These are phyloP conservation scores for Acer yangbiense DNA, from an alignment of 345 rosid species.

Conservation along the genomic window DNA sequence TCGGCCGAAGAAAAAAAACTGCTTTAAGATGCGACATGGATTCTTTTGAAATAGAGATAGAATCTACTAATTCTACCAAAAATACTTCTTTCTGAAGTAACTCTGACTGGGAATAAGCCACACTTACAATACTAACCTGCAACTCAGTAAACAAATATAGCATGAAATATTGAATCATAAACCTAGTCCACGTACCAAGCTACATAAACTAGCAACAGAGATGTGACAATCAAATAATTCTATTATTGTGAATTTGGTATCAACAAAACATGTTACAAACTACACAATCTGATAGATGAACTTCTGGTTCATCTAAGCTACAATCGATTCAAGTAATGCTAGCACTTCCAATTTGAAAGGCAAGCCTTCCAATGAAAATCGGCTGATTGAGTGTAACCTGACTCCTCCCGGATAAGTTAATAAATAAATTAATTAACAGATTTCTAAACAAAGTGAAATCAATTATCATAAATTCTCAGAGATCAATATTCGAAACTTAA, in stretches of 20 bases:
- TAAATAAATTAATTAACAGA: neutral
- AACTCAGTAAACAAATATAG: constrained; percentile 19
- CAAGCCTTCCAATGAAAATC: too few species aligned
- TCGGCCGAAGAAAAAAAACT: constrained; percentile 84
- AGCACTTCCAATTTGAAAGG: too few species aligned
- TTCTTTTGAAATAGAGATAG: constrained; percentile 78
- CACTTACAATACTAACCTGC: constrained; percentile 90
- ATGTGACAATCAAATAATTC: neutral
- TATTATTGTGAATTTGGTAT: neutral
- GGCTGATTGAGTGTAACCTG: too few species aligned
- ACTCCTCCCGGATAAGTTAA: neutral
- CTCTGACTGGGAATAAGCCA: constrained; percentile 91
- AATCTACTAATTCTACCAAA: constrained; percentile 87
- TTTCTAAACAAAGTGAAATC: neutral
- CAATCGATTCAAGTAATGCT: too few species aligned
- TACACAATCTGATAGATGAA: neutral
- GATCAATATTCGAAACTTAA: neutral
- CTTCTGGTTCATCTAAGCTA: neutral
- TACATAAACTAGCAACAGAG: neutral
- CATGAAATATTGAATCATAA: neutral
- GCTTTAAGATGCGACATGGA: constrained; percentile 97
- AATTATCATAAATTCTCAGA: neutral
- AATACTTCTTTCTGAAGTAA: constrained; percentile 95
- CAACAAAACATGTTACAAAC: neutral
- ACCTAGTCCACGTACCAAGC: neutral